phyloP scores from a whole-genome alignment of 2,329 filamentous ascomycete genomes.

The Furcasterigmium sp. region DNA sequence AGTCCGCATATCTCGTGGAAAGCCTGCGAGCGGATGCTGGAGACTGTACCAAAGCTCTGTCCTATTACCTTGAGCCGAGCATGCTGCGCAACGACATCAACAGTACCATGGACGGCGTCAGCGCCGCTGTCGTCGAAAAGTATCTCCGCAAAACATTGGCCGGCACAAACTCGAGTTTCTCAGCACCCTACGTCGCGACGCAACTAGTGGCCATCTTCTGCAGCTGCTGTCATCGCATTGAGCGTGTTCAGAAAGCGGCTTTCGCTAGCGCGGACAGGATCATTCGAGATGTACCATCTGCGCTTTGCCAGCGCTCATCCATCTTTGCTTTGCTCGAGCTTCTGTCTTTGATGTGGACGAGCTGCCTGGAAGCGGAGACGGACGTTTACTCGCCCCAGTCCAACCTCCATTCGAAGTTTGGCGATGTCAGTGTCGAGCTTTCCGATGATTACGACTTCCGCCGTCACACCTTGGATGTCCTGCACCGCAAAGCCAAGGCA shows the following conservation, averaged over 20 bases:
- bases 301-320: conserved; percentile 82
- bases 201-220: conserved; percentile 84
- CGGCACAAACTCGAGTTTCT: conserved; percentile 70
- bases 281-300: conserved; percentile 78
- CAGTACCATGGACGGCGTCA: conserved; percentile 59
- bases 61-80: conserved; percentile 92
- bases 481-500: conserved; percentile 69
- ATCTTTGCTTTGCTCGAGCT: conserved; percentile 91
- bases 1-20: conserved; percentile 85
- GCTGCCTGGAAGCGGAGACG: conserved; percentile 89
- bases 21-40: conserved; percentile 80
- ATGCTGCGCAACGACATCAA: conserved; percentile 61
- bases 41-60: conserved; percentile 82
- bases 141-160: conserved; percentile 74
- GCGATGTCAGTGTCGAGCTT: conserved; percentile 78
- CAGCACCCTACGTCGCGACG: conserved; percentile 83
- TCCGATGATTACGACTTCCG: conserved; percentile 88
- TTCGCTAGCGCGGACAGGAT: conserved; percentile 80
- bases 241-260: conserved; percentile 84
- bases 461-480: conserved; percentile 68
- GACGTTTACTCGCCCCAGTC: conserved; percentile 88
- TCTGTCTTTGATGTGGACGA: conserved; percentile 89
- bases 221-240: conserved; percentile 88
- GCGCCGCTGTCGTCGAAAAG: conserved; percentile 65
- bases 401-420: conserved; percentile 70